These are phyloP conservation scores for Verticillium nonalfalfae DNA, from an alignment of 2,329 filamentous ascomycete genomes.

Conservation along the genomic window DNA sequence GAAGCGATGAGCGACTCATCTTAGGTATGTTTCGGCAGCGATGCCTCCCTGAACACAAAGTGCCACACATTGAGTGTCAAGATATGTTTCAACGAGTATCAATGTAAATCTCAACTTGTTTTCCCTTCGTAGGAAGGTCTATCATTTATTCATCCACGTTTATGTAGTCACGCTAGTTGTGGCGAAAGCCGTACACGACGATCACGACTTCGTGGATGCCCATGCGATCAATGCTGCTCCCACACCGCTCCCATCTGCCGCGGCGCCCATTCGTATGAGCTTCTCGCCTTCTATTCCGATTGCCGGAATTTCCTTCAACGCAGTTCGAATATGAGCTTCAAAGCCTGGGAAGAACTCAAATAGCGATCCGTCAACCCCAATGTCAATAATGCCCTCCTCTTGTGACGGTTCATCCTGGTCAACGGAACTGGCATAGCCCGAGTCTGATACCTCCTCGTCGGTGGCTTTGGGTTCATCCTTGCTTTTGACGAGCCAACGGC, in stretches of 20 bases:
- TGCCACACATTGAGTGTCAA: no score
- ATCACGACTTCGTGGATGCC: neutral
- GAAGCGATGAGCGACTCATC: no score
- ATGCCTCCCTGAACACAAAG: no score
- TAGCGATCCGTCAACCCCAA: constrained; percentile 66
- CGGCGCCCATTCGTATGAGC: constrained; percentile 62
- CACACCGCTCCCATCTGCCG: constrained; percentile 60
- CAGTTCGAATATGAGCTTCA: constrained; percentile 57
- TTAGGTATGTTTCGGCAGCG: no score
- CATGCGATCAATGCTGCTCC: constrained; percentile 64
- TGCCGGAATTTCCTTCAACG: constrained; percentile 53
- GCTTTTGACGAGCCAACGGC: neutral
- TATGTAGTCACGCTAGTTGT: no score
- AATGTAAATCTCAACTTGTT: no score
- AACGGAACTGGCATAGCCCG: neutral
- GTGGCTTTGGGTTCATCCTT: neutral
- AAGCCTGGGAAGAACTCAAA: constrained; percentile 70
- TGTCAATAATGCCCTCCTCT: constrained; percentile 42
- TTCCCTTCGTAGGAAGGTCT: no score
- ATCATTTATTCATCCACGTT: no score
- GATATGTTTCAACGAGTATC: no score
- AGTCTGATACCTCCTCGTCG: neutral
- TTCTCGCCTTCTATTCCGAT: constrained; percentile 56
- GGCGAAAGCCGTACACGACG: no score
- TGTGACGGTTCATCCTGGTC: neutral